A percentile compares a stretch with the other conserved stretches of the same genome.
Evolutionary conservation across 2,329 filamentous ascomycete genomes (phyloP).

Genomic region (Penicillium freii): DNA sequence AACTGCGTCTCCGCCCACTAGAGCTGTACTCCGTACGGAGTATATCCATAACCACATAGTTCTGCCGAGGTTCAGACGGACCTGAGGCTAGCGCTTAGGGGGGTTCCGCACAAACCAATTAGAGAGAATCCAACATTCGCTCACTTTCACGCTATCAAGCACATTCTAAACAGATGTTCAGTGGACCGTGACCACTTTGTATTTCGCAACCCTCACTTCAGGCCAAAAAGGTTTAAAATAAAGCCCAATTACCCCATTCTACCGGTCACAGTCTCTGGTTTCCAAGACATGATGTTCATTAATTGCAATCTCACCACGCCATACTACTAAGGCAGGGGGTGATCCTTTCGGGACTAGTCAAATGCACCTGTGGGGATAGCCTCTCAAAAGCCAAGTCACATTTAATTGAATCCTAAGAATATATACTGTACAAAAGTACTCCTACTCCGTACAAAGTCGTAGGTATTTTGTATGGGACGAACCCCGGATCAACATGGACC

Average conservation of each 20-base stretch:
- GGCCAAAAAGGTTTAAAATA: constrained; percentile 1
- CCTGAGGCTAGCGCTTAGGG: background rate
- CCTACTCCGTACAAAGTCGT: too few species aligned
- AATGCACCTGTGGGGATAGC: constrained; percentile 1
- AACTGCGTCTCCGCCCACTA: background rate
- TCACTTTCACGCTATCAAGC: background rate
- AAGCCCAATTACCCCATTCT: background rate
- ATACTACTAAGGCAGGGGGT: constrained; percentile 18
- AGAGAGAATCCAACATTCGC: constrained; percentile 2
- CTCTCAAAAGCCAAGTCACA: background rate
- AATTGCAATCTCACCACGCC: constrained; percentile 3
- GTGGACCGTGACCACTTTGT: constrained; percentile 11
- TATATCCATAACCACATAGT: background rate
- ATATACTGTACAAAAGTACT: background rate
- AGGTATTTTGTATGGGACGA: background rate
- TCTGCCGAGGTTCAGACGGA: background rate
- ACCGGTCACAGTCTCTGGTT: constrained; percentile 12
- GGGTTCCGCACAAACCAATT: background rate
- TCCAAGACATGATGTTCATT: constrained; percentile 11
- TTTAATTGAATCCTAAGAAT: background rate
- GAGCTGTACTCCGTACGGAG: background rate
- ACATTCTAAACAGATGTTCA: background rate
- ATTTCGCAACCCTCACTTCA: background rate
- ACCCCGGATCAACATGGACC: background rate
- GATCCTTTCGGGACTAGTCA: constrained; percentile 11